These are phyloP conservation scores for Boletus barrowsii DNA, from an alignment of 768 basidiomycete genomes.

Conservation along the genomic window DNA sequence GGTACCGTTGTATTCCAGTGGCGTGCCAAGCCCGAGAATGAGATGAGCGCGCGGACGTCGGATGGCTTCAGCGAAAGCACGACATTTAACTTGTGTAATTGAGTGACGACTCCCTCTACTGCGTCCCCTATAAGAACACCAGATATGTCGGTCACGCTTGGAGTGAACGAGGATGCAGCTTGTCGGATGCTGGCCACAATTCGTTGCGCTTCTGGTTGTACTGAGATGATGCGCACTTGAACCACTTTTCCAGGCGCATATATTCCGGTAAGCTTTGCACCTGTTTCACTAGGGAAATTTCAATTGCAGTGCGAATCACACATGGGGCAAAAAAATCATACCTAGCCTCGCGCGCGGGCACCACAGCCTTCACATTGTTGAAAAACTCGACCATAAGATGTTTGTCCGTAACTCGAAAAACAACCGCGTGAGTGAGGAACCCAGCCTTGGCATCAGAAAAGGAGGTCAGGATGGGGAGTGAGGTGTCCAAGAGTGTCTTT, in stretches of 20 bases:
- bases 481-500: conserved; percentile 82
- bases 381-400: conserved; percentile 86
- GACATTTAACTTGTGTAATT: conserved; percentile 83
- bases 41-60: conserved; percentile 75
- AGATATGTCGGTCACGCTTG: conserved; percentile 59
- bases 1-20: conserved; percentile 62
- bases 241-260: conserved; percentile 83
- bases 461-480: conserved; percentile 62
- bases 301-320: not conserved
- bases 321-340: conserved; percentile 33
- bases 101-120: conserved; percentile 66
- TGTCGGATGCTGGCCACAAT: conserved; percentile 88
- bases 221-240: conserved; percentile 72
- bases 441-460: conserved; percentile 71
- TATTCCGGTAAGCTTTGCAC: conserved; percentile 52
- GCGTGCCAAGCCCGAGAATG: conserved; percentile 84
- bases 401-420: conserved; percentile 81
- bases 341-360: conserved; percentile 83
- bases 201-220: conserved; percentile 55
- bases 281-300: conserved; percentile 56
- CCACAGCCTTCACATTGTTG: conserved; percentile 78
- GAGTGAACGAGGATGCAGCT: conserved; percentile 51
- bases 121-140: conserved; percentile 73
- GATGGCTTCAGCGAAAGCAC: conserved; percentile 71
- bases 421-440: conserved; percentile 71